A percentile compares a stretch with the other conserved stretches of the same genome.
Conservation (phyloP, 2,329 filamentous ascomycete species). For the Aspergillus texensis region DNA sequence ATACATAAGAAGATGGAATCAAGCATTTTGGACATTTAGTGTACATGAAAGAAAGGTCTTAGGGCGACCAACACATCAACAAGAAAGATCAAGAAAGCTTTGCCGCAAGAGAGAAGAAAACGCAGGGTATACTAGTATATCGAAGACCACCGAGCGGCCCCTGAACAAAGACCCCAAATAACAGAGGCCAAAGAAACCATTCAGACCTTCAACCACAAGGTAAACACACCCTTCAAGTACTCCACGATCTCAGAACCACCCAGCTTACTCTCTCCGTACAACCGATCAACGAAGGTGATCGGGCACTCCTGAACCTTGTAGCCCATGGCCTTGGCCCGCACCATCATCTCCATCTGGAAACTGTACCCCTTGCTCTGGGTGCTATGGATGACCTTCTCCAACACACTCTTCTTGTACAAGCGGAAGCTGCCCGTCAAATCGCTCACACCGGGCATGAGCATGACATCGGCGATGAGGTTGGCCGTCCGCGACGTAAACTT, state of each 20-base stretch:
- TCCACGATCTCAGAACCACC: conserved; percentile 95
- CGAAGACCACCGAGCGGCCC: conserved; percentile 6
- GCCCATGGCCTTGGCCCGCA: conserved; percentile 93
- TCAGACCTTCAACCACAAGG: conserved; percentile 76
- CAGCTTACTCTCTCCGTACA: conserved; percentile 95
- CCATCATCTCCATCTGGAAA: conserved; percentile 99
- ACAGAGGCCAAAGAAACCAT: conserved; percentile 8
- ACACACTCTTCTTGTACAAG: conserved; percentile 86
- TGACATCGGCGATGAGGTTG: conserved; percentile 93
- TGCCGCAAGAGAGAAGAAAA: conserved; percentile 12
- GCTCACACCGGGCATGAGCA: conserved; percentile 89
- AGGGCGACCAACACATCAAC: neutral
- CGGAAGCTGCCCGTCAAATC: conserved; percentile 94
- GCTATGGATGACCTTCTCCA: conserved; percentile 85
- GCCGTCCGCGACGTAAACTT: conserved; percentile 73
- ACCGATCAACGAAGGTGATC: conserved; percentile 90
- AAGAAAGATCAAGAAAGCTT: neutral
- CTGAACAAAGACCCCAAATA: conserved; percentile 8
- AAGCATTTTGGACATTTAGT: neutral
- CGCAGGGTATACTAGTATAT: conserved; percentile 16
- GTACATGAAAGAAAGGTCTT: neutral
- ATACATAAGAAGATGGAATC: neutral
- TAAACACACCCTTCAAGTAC: conserved; percentile 84
- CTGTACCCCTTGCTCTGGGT: conserved; percentile 97
- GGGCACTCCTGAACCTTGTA: conserved; percentile 93